Base-by-base conservation (phyloP, 108 stramenopile species). In the Skeletonema potamos region DNA sequence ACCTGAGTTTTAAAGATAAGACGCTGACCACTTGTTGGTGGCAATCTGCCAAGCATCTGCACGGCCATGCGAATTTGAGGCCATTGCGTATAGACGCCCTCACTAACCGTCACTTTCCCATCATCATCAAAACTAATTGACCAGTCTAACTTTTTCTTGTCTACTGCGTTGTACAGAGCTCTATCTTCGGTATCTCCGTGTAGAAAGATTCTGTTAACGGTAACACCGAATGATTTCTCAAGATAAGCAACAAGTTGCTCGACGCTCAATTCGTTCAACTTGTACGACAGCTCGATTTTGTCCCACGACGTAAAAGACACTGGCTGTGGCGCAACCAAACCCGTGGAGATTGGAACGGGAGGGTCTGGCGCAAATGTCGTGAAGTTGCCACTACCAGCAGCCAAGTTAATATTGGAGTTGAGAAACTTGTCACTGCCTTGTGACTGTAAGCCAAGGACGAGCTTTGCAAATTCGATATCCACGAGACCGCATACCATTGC, bases 401-500 rank as follows among this genome's bases (percentile, higher is more conserved):
- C 84, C 68, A 85, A 64, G 62, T 85, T 82, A 20, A 85, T 85
- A 44, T 85, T 85, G 59, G 81, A 85, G 54, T 85, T 85, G 51
- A 85, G 69, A 34, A 85, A 85, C 64, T 79, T 82, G 20, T 82
- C 77, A 37, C 81, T 73, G 33, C 84, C 84, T 58, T 82, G 81
- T 46, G 81, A 79, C 43, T 85, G 71, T 11, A 85, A 72, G 32
- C 84, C 84, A 26, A 85, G 73, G 13, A 91, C 77, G 29, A 93
- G 65, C 66, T 93, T 93, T 69, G 83, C 82, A 30, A 89, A 82
- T 78, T 94, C 92, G 43, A 94, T 82, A 62, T 90, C 86, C 13
- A 92, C 85, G n/a, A 90, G 68, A 34, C 92, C 92, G 7, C 91
- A 88, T 13, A 92, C 92, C 75, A 94, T 83, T 24, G 92, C 92